phyloP scores from a whole-genome alignment of 106 monocot genomes.

The Acorus calamus region DNA sequence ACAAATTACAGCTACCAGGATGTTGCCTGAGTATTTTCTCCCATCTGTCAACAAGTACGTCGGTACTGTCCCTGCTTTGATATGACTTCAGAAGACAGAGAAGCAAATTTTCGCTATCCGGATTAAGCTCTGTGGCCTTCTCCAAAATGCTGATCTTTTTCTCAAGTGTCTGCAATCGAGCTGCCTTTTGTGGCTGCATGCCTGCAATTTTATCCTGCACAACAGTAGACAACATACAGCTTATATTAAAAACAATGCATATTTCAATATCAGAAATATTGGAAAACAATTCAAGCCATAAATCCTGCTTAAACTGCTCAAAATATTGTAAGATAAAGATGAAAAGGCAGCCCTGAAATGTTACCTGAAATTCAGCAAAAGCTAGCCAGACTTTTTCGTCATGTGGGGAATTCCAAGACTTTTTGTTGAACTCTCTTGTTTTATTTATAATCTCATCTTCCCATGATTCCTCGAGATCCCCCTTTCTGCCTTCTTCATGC shows the following conservation, averaged over 20 bases:
- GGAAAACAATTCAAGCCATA: background rate
- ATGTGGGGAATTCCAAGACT: conserved; percentile 72
- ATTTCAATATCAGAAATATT: background rate
- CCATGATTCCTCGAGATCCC: conserved; percentile 75
- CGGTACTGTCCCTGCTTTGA: conserved; percentile 56
- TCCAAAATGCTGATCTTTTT: conserved; percentile 95
- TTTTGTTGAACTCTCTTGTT: conserved; percentile 88
- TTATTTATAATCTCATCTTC: conserved; percentile 72
- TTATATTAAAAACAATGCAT: no score
- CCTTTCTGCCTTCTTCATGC: conserved; percentile 1
- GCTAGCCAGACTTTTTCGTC: conserved; percentile 81
- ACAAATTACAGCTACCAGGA: conserved; percentile 63
- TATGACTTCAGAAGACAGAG: conserved; percentile 73
- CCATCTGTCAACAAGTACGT: conserved; percentile 55
- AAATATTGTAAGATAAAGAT: background rate
- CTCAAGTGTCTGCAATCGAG: conserved; percentile 77
- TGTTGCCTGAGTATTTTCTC: conserved; percentile 61
- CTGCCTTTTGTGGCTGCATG: conserved; percentile 71
- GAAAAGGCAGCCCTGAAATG: background rate
- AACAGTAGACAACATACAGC: no score
- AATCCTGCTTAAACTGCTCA: background rate
- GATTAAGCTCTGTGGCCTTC: conserved; percentile 87
- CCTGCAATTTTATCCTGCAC: conserved; percentile 78
- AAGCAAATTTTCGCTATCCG: conserved; percentile 63
- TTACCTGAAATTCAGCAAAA: conserved; percentile 96